Evolutionary conservation across 148 eudicot genomes (phyloP), one percentile per base, ranked within the genome.

Genomic region (Rhododendron ovatum): DNA sequence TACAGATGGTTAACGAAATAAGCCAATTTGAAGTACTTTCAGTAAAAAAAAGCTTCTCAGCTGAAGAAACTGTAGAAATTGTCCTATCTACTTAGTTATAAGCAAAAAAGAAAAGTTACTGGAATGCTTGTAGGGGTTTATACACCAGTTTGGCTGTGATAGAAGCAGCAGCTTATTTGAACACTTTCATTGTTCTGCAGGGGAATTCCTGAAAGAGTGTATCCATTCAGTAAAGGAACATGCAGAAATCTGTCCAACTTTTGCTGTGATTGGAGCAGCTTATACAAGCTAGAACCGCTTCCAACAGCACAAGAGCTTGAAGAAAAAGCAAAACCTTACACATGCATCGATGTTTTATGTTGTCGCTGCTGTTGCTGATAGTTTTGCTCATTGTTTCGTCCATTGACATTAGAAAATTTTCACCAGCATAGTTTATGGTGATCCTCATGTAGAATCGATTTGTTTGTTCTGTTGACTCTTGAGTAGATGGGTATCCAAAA

Each of bases 151-250:
- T 55, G 39, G 7, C 26, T 22, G 30, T 24, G 18, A 63, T 24
- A 24, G n/a, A 5, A 80, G n/a, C 51, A 48, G 18, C 57, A 41
- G 18, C 57, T 57, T 76, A 85, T 63, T 78, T 50, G 26, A 53
- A 51, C 37, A 50, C 10, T 84, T 86, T 55, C n/a, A 77, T 78
- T 87, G 82, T 82, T 88, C 53, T 93, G 90, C 95, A 97, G 98
- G 87, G 91, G 89, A 28, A 85, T 97, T 75, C 98, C 98, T 45
- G 96, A 94, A 84, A 90, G 99, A 88, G 98, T 96, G 80, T 93
- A 91, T 86, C 98, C 99, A 12, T 97, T 95, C 90, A 97, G 96
- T 81, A 90, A 93, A 90, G 98, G 99, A 86, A 84, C 91, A 28
- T 91, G 98, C 89, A 90, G 92, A 84, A 97, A 97, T 87, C 83